Base-by-base conservation (phyloP, 202 grass and related monocot species). In the Setaria italica region DNA sequence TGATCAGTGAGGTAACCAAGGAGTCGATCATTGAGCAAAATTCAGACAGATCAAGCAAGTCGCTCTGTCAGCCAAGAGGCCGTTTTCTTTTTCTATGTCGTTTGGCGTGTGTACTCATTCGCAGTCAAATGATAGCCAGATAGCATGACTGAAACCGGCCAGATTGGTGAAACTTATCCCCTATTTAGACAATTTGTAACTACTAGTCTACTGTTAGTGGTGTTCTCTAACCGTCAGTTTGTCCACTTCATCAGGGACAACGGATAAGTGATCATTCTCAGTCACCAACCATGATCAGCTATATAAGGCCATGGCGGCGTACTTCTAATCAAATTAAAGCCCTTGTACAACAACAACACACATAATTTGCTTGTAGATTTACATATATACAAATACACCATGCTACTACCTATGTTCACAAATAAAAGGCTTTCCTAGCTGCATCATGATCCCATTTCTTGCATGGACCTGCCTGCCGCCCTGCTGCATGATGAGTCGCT, bases 391-490 rank as follows among this genome's bases (percentile, higher is more conserved):
- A 76, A 30, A 49, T 49, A 49, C 47, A 12, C 47, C 47, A 49
- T 49, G 11, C 47, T 49, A 9, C 10, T 15, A 57, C 19, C 19
- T 9, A 50, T 60, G 49, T 68, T 60, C 78, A 76, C 30, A 9
- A 7, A 37, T 67, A 66, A 35, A 67, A 55, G 13, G 60, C 29
- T 50, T 10, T 19, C 30, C 7, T 35, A 73, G 48, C 58, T 48
- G 60, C 70, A 41, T 53, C 15, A 41, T 35, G 50, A 70, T 17
- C 53, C 83, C 46, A 53, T 7, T 51, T 72, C 45, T 72, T 29
- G 34, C 25, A 81, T 86, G 84, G 83, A 64, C 67, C 32, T 63
- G 74, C 25, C 63, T 66, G 57, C 41, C 17, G 37, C 51, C 51
- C 59, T 82, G 53, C 32, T 72, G 42, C 43, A 19, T 32, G 29